These are phyloP conservation scores for Pyrenochaeta sp. DNA, from an alignment of 2,329 filamentous ascomycete genomes.

Conservation along the genomic window DNA sequence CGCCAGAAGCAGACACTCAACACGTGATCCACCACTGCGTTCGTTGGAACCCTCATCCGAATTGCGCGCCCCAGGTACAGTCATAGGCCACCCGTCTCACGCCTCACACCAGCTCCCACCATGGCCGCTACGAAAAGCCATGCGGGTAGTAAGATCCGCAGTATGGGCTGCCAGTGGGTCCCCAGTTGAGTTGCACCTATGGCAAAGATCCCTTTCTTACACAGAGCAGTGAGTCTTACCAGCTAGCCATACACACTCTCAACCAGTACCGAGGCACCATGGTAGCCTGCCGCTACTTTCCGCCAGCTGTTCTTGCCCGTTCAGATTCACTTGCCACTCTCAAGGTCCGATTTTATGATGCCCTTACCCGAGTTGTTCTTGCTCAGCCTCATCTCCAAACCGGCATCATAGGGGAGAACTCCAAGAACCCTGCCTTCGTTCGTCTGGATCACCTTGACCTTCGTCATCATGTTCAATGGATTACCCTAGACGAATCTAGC, in stretches of 20 bases:
- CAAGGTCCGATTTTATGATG: slow-evolving; percentile 10
- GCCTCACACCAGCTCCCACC: not conserved
- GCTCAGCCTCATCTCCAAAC: too few relatives aligned
- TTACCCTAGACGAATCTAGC: too few relatives aligned
- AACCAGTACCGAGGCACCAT: slow-evolving; percentile 61
- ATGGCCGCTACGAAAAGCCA: slow-evolving; percentile 3
- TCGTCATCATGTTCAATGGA: too few relatives aligned
- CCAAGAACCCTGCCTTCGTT: too few relatives aligned
- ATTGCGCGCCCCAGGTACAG: too few relatives aligned
- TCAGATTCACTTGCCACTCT: slow-evolving; percentile 14
- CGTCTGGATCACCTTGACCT: too few relatives aligned
- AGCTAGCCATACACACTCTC: slow-evolving; percentile 46
- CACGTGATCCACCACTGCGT: too few relatives aligned
- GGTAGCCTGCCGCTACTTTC: slow-evolving; percentile 59
- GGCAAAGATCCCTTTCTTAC: slow-evolving; percentile 1
- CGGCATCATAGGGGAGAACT: too few relatives aligned
- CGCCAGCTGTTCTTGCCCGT: slow-evolving; percentile 14
- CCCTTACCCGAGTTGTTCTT: slow-evolving; percentile 16
- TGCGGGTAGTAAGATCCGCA: slow-evolving; percentile 10
- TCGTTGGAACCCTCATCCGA: too few relatives aligned
- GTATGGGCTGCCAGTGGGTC: slow-evolving; percentile 19
- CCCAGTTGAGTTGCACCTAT: not conserved
- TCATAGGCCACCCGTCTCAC: too few relatives aligned
- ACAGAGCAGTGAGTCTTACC: slow-evolving; percentile 20
- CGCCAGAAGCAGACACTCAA: too few relatives aligned